Evolutionary conservation across 805 yeast species (phyloP).

Genomic region (Cyberlindnera mycetangii): DNA sequence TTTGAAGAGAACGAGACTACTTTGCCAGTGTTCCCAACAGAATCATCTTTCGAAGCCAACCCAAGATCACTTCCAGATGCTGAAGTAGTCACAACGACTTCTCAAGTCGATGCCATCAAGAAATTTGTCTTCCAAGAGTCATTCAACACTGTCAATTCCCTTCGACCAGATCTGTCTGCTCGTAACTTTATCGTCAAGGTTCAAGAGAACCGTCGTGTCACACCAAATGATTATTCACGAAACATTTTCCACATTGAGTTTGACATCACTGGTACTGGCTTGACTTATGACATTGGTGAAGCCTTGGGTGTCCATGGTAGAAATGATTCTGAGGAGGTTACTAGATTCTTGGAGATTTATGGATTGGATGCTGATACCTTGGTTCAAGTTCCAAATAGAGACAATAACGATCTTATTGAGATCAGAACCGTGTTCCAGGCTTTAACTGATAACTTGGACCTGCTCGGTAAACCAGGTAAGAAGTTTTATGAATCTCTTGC

Average conservation of each 20-base stretch:
- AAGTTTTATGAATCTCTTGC: conserved; percentile 85
- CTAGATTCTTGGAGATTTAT: conserved; percentile 64
- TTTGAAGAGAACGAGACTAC: conserved; percentile 34
- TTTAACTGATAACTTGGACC: conserved; percentile 74
- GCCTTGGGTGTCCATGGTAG: conserved; percentile 95
- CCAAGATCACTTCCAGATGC: conserved; percentile 44
- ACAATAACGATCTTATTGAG: conserved; percentile 54
- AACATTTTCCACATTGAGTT: conserved; percentile 96
- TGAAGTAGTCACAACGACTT: conserved; percentile 40
- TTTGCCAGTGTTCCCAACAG: conserved; percentile 55
- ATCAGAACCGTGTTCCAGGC: conserved; percentile 81
- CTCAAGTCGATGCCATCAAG: conserved; percentile 55
- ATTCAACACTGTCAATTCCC: conserved; percentile 47
- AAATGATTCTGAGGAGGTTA: conserved; percentile 64
- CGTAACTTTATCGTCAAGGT: conserved; percentile 85
- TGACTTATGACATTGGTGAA: conserved; percentile 92
- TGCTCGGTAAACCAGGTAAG: conserved; percentile 95
- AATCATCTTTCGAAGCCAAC: conserved; percentile 64
- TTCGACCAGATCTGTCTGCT: conserved; percentile 90
- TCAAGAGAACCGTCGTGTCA: conserved; percentile 86
- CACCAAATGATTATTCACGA: conserved; percentile 87
- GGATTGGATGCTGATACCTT: conserved; percentile 68
- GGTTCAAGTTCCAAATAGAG: conserved; percentile 69
- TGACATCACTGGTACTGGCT: conserved; percentile 85
- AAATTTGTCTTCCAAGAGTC: conserved; percentile 82